A percentile compares a stretch with the other conserved stretches of the same genome.
Conservation (phyloP, 805 yeast species). For the Huiozyma sinensis region DNA sequence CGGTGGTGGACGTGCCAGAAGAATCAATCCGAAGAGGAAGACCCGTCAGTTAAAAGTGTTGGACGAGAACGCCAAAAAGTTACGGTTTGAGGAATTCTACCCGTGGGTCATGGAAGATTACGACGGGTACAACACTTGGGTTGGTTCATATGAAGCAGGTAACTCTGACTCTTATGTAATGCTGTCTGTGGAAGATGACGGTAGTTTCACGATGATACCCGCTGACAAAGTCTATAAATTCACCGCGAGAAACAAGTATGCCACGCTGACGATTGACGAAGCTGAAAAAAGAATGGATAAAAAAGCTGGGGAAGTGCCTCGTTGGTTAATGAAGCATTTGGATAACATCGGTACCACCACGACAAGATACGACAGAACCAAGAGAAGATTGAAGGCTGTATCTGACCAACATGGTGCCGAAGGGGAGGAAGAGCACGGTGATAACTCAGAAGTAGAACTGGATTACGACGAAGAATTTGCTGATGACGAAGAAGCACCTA, state of each 20-base stretch:
- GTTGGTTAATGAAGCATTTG: constrained; percentile 94
- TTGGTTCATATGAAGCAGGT: constrained; percentile 89
- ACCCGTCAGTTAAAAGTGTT: constrained; percentile 75
- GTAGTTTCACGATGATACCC: constrained; percentile 82
- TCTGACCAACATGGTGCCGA: constrained; percentile 31
- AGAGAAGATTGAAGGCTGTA: constrained; percentile 39
- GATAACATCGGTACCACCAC: constrained; percentile 46
- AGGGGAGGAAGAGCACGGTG: constrained; percentile 37
- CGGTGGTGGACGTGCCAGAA: constrained; percentile 67
- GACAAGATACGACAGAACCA: constrained; percentile 41
- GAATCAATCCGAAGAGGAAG: constrained; percentile 56
- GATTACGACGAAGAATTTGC: constrained; percentile 96
- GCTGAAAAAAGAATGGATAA: constrained; percentile 92
- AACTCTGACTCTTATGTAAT: constrained; percentile 76
- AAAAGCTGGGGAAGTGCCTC: constrained; percentile 56
- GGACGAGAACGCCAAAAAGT: constrained; percentile 71
- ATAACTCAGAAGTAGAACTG: constrained; percentile 80
- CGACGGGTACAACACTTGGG: constrained; percentile 89
- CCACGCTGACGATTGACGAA: constrained; percentile 88
- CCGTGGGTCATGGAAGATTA: constrained; percentile 99
- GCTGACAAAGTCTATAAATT: constrained; percentile 89
- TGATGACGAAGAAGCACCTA: constrained; percentile 98
- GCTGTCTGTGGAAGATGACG: constrained; percentile 73
- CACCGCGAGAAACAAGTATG: constrained; percentile 87
- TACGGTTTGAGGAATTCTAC: constrained; percentile 90